Conservation (phyloP, 768 basidiomycete species). For the Mycena metata region DNA sequence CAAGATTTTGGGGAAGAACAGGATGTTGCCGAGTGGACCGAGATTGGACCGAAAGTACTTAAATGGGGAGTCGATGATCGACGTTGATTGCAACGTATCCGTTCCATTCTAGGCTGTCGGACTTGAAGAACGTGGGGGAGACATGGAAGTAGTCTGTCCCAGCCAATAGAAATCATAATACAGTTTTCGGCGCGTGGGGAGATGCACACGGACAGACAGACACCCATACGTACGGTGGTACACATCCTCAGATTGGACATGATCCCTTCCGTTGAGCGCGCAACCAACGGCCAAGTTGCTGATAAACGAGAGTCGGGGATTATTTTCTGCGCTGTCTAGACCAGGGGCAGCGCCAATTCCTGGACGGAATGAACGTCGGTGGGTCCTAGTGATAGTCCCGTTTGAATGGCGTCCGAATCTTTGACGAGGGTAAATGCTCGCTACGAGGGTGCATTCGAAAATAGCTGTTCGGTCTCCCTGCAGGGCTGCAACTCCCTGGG, state of each 20-base stretch:
- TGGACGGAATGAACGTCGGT: too few species aligned
- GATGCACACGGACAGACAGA: background rate
- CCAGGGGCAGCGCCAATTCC: background rate
- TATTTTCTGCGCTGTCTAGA: background rate
- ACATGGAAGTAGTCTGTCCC: too few species aligned
- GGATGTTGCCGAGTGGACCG: too few species aligned
- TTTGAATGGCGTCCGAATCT: background rate
- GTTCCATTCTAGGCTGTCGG: too few species aligned
- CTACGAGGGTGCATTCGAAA: slow-evolving; percentile 2
- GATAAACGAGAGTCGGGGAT: background rate
- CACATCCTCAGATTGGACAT: background rate
- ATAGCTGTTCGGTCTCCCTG: background rate
- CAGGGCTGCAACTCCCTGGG: background rate
- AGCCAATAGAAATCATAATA: too few species aligned
- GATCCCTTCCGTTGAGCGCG: background rate
- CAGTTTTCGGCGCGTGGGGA: background rate
- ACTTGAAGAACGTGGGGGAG: too few species aligned
- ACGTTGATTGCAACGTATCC: too few species aligned
- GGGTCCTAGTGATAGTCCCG: background rate
- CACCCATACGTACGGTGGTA: background rate
- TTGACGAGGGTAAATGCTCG: slow-evolving; percentile 1
- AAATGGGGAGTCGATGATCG: too few species aligned
- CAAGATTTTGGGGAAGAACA: too few species aligned
- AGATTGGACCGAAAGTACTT: too few species aligned
- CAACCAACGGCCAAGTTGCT: background rate